Evolutionary conservation across 352 stramenopile genomes (phyloP).

Genomic region (Phytopythium boreale): DNA sequence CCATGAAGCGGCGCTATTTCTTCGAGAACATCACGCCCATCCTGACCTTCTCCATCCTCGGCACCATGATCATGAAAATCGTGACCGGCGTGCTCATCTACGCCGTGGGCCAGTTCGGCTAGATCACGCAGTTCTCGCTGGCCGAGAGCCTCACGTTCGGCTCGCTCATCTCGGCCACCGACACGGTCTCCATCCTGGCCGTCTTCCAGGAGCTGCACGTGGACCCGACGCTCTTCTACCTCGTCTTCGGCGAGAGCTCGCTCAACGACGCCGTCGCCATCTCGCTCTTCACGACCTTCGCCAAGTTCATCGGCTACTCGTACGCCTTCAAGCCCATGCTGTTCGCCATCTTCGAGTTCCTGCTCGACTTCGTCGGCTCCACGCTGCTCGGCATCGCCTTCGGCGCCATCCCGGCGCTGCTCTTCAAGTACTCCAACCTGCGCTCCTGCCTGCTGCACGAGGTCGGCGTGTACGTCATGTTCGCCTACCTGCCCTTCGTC

Average conservation of each 20-base stretch:
- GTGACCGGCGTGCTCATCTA: conserved; percentile 81
- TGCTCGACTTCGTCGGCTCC: conserved; percentile 86
- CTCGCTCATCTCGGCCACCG: conserved; percentile 91
- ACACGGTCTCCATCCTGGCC: conserved; percentile 91
- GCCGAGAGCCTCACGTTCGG: conserved; percentile 91
- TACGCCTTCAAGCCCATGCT: conserved; percentile 77
- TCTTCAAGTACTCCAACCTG: conserved; percentile 92
- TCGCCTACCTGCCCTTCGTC: conserved; percentile 81
- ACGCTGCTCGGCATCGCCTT: conserved; percentile 86
- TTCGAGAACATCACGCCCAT: conserved; percentile 91
- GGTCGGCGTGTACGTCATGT: conserved; percentile 87
- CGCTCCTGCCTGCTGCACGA: conserved; percentile 85
- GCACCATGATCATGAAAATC: conserved; percentile 89
- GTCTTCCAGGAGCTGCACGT: conserved; percentile 90
- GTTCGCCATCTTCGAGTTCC: conserved; percentile 87
- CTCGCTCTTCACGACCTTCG: conserved; percentile 92
- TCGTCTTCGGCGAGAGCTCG: conserved; percentile 94
- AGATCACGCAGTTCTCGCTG: conserved; percentile 76
- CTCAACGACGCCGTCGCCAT: conserved; percentile 94
- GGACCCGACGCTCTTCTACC: conserved; percentile 92
- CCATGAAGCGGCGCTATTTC: conserved; percentile 91
- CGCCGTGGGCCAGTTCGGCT: conserved; percentile 52
- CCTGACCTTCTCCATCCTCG: conserved; percentile 86
- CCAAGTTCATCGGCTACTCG: conserved; percentile 89
- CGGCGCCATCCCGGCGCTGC: conserved; percentile 76